phyloP scores from a whole-genome alignment of 129 eudicot species.

The Centella asiatica region DNA sequence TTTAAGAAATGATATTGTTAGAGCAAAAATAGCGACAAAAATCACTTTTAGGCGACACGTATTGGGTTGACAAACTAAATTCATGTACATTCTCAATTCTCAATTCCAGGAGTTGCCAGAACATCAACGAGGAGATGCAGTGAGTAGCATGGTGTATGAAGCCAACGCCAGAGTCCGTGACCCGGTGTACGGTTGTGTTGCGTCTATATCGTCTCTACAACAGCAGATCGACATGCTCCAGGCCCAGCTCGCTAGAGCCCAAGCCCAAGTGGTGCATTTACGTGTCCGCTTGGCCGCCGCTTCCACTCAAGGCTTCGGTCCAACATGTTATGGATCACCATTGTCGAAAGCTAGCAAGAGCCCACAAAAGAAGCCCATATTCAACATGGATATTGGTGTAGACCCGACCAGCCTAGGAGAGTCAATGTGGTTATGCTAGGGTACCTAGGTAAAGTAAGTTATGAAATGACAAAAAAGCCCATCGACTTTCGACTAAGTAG shows the following conservation, averaged over 20 bases:
- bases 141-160: constrained; percentile 55
- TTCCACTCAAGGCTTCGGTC: neutral
- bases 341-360: neutral
- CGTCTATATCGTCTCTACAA: constrained; percentile 43
- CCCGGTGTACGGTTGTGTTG: constrained; percentile 60
- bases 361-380: constrained; percentile 1
- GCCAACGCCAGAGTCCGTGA: constrained; percentile 55
- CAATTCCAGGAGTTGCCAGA: constrained; percentile 44
- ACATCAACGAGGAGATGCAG: constrained; percentile 41
- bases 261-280: constrained; percentile 35
- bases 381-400: neutral
- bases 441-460: neutral
- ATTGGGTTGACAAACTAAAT: neutral
- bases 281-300: neutral
- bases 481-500: no score
- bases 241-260: constrained; percentile 42
- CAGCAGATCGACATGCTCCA: constrained; percentile 42
- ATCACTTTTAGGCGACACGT: no score
- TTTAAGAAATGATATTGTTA: no score
- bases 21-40: no score
- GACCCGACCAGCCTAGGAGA: constrained; percentile 12
- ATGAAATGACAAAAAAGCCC: no score
- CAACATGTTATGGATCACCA: constrained; percentile 10
- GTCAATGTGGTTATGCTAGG: constrained; percentile 7
- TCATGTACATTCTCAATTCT: neutral